A percentile compares a stretch with the other conserved stretches of the same genome.
phyloP scores from a whole-genome alignment of 306 rosid species.

The Cucurbita moschata region DNA sequence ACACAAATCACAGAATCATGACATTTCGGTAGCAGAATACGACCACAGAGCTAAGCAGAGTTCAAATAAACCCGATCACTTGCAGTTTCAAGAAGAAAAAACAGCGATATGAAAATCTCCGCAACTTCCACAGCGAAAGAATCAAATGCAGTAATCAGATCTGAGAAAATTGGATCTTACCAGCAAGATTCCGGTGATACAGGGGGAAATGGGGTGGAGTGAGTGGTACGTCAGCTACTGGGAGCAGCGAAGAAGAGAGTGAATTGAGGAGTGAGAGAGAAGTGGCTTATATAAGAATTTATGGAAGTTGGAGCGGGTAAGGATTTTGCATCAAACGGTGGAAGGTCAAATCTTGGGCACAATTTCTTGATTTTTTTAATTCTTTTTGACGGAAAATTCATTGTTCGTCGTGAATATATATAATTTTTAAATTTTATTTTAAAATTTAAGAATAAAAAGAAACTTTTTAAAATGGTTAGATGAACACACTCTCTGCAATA shows the following conservation, averaged over 20 bases:
- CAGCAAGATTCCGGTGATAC: neutral
- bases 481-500: too few relatives aligned
- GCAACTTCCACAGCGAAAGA: neutral
- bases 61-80: neutral
- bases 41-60: neutral
- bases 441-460: too few relatives aligned
- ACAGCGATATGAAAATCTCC: neutral
- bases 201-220: neutral
- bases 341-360: neutral
- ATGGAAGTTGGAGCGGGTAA: neutral
- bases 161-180: neutral
- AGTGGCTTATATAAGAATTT: neutral
- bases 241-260: neutral
- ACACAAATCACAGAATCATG: neutral
- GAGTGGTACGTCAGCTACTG: neutral
- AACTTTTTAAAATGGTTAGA: too few relatives aligned
- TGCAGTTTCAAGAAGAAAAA: too few relatives aligned
- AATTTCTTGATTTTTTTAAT: neutral
- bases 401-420: too few relatives aligned
- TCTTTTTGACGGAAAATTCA: too few relatives aligned
- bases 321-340: neutral
- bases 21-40: neutral
- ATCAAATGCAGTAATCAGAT: neutral
- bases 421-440: too few relatives aligned
- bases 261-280: neutral